Evolutionary conservation across 2,329 filamentous ascomycete genomes (phyloP).

Genomic region (Neofusicoccum cordaticola): DNA sequence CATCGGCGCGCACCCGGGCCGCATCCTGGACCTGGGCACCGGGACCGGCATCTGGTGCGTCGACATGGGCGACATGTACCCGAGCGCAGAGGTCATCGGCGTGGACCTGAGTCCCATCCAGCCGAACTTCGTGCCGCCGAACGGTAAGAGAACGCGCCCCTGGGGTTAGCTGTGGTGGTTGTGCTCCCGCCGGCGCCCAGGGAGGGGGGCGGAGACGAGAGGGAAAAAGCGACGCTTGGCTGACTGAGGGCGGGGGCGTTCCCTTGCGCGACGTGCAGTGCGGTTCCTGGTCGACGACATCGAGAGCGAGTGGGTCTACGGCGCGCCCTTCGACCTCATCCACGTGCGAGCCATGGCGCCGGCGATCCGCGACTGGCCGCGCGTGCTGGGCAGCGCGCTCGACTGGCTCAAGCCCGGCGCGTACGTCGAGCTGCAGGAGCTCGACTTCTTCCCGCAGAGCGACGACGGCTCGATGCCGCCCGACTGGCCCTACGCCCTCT

Average conservation of each 20-base stretch:
- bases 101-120: conserved; percentile 39
- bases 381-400: conserved; percentile 46
- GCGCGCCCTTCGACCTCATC: conserved; percentile 44
- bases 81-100: conserved; percentile 32
- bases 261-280: conserved; percentile 26
- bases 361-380: conserved; percentile 51
- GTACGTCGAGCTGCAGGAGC: conserved; percentile 51
- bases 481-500: conserved; percentile 1
- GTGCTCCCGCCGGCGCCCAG: too few relatives aligned
- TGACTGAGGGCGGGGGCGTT: not conserved
- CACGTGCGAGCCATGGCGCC: conserved; percentile 52
- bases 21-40: conserved; percentile 15
- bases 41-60: conserved; percentile 40
- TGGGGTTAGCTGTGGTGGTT: too few relatives aligned
- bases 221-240: not conserved
- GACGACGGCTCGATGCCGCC: conserved; percentile 42
- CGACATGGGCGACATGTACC: conserved; percentile 37
- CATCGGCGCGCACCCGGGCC: conserved; percentile 19
- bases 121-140: conserved; percentile 30
- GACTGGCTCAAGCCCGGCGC: conserved; percentile 44
- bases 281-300: conserved; percentile 51
- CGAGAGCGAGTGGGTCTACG: conserved; percentile 44
- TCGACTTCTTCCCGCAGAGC: conserved; percentile 38
- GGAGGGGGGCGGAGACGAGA: not conserved
- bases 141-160: conserved; percentile 11